These are phyloP conservation scores for Exophiala mesophila DNA, from an alignment of 2,329 filamentous ascomycete species.

Conservation along the genomic window DNA sequence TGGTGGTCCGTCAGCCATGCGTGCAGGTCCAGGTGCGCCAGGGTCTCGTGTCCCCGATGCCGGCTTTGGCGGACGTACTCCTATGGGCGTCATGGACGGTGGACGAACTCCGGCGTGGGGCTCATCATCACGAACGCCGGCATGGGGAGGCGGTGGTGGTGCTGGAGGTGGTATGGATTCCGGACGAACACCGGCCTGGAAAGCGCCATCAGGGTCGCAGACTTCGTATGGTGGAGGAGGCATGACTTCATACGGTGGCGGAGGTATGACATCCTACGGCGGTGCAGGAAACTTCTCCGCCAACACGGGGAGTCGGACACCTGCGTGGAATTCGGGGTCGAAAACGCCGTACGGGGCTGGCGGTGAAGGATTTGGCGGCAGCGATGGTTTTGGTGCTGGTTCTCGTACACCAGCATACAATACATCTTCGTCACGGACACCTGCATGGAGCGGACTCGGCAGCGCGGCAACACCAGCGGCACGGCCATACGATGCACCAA, in stretches of 20 bases:
- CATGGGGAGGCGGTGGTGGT: slow-evolving; percentile 24
- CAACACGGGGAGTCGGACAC: slow-evolving; percentile 57
- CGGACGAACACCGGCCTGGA: slow-evolving; percentile 50
- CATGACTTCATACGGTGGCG: slow-evolving; percentile 71
- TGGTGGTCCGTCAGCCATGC: slow-evolving; percentile 22
- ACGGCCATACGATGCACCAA: slow-evolving; percentile 65
- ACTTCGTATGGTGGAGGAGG: slow-evolving; percentile 56
- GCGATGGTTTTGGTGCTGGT: slow-evolving; percentile 63
- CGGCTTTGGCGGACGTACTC: slow-evolving; percentile 68
- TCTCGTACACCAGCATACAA: slow-evolving; percentile 76
- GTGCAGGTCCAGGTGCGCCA: slow-evolving; percentile 29
- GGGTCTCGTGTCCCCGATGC: slow-evolving; percentile 41
- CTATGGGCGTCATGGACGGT: slow-evolving; percentile 54
- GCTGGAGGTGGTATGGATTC: slow-evolving; percentile 23
- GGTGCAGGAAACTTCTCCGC: slow-evolving; percentile 36
- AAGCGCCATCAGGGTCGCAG: slow-evolving; percentile 53
- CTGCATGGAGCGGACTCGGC: slow-evolving; percentile 36
- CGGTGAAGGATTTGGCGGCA: slow-evolving; percentile 55
- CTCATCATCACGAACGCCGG: slow-evolving; percentile 43
- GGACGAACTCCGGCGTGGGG: slow-evolving; percentile 76
- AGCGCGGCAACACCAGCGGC: slow-evolving; percentile 30
- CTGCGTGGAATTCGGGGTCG: slow-evolving; percentile 68
- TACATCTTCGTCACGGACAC: slow-evolving; percentile 47
- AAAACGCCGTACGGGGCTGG: slow-evolving; percentile 57
- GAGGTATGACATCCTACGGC: slow-evolving; percentile 75